Percentiles rank a stretch among this genome's conserved stretches.
These are phyloP conservation scores for Saccharomycopsis amapae DNA, from an alignment of 805 yeast genomes.

Conservation along the genomic window DNA sequence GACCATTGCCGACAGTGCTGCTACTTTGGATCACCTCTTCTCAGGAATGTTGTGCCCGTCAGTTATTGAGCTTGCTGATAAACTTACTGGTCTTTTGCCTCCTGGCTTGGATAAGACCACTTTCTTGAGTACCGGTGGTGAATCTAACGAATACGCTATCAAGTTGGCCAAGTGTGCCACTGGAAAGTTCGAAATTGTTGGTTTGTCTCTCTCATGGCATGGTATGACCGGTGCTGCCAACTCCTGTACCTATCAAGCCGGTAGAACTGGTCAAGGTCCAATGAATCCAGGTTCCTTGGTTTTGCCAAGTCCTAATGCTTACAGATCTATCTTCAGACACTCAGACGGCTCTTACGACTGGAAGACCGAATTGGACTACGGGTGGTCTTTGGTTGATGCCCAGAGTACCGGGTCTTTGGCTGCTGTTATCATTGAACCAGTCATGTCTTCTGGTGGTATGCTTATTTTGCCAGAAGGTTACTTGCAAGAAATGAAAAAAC, in stretches of 20 bases:
- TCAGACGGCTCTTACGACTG: slow-evolving; percentile 28
- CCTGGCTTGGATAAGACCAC: slow-evolving; percentile 25
- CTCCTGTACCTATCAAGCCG: slow-evolving; percentile 26
- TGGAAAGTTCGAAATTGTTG: slow-evolving; percentile 27
- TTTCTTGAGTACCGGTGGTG: slow-evolving; percentile 30
- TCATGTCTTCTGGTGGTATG: slow-evolving; percentile 49
- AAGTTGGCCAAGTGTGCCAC: slow-evolving; percentile 28
- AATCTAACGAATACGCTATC: slow-evolving; percentile 31
- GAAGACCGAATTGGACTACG: slow-evolving; percentile 27
- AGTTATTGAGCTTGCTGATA: slow-evolving; percentile 28
- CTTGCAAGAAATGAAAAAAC: slow-evolving; percentile 25
- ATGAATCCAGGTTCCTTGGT: slow-evolving; percentile 26
- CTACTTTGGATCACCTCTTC: slow-evolving; percentile 25
- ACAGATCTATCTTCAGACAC: slow-evolving; percentile 26
- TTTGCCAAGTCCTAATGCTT: slow-evolving; percentile 27
- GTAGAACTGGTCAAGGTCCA: slow-evolving; percentile 28
- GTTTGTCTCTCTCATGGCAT: slow-evolving; percentile 28
- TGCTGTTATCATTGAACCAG: slow-evolving; percentile 45
- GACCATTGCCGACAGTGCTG: slow-evolving; percentile 24
- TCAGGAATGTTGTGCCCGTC: slow-evolving; percentile 28
- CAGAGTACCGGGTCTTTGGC: slow-evolving; percentile 37
- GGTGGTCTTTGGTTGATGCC: slow-evolving; percentile 27
- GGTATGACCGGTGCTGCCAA: slow-evolving; percentile 28
- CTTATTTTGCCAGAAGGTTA: slow-evolving; percentile 34
- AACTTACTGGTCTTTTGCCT: slow-evolving; percentile 24